A percentile compares a stretch with the other conserved stretches of the same genome.
Evolutionary conservation across 768 basidiomycete species (phyloP).

Genomic region (Suillus tomentosus): DNA sequence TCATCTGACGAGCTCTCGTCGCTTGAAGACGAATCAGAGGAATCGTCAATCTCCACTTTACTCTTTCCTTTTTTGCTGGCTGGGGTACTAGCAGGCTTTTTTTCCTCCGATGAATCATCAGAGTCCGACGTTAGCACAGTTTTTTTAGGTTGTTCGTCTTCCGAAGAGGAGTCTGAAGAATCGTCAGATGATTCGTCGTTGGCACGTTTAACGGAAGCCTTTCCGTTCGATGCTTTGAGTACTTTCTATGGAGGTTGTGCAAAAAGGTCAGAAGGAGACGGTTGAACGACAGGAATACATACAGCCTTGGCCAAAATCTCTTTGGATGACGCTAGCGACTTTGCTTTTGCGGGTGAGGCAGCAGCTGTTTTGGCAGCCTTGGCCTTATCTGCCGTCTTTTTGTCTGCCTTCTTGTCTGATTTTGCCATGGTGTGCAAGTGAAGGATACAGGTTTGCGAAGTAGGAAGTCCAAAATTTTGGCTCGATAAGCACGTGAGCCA

Average conservation of each 20-base stretch:
- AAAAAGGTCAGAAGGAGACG: background rate
- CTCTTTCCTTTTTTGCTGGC: constrained; percentile 21
- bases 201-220: constrained; percentile 19
- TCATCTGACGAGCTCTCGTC: constrained; percentile 22
- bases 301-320: constrained; percentile 46
- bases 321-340: constrained; percentile 39
- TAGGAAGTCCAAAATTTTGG: constrained; percentile 20
- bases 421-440: constrained; percentile 39
- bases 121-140: constrained; percentile 22
- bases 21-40: constrained; percentile 18
- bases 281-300: constrained; percentile 1
- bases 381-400: constrained; percentile 31
- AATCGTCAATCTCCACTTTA: constrained; percentile 13
- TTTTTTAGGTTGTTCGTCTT: constrained; percentile 36
- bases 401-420: constrained; percentile 38
- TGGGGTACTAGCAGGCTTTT: constrained; percentile 25
- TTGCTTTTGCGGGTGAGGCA: constrained; percentile 21
- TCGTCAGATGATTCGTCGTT: constrained; percentile 30
- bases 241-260: constrained; percentile 19
- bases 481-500: constrained; percentile 24
- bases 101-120: constrained; percentile 29
- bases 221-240: constrained; percentile 20
- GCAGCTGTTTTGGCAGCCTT: constrained; percentile 39
- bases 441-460: constrained; percentile 5
- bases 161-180: constrained; percentile 34